A percentile compares a stretch with the other conserved stretches of the same genome.
Conservation (phyloP, 2,329 filamentous ascomycete genomes). For the Chalara sp. region DNA sequence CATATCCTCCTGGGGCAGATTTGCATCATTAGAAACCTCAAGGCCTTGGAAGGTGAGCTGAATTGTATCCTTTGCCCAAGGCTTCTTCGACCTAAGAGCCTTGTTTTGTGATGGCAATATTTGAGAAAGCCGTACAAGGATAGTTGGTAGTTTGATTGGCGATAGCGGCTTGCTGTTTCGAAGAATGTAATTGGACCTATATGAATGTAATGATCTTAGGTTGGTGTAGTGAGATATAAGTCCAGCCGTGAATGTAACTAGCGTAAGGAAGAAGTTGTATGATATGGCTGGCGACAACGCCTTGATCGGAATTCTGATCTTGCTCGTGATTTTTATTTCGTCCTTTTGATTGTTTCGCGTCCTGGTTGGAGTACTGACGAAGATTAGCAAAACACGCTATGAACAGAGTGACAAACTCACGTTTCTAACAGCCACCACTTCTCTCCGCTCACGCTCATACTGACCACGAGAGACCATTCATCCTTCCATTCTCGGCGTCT, state of each 20-base stretch:
- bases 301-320: conserved; percentile 21
- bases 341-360: conserved; percentile 1
- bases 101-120: conserved; percentile 20
- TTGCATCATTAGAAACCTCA: conserved; percentile 5
- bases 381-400: too few species aligned
- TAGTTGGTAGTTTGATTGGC: conserved; percentile 20
- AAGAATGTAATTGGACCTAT: conserved; percentile 18
- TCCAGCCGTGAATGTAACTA: conserved; percentile 30
- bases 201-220: conserved; percentile 26
- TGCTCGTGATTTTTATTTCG: conserved; percentile 4
- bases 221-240: conserved; percentile 32
- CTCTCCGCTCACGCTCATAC: conserved; percentile 66
- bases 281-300: conserved; percentile 19
- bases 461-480: conserved; percentile 66
- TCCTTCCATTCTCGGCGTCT: conserved; percentile 63
- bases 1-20: background rate
- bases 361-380: background rate
- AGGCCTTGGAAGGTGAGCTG: conserved; percentile 45
- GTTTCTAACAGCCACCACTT: conserved; percentile 70
- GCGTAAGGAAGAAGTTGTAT: conserved; percentile 27
- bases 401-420: conserved; percentile 26
- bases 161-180: conserved; percentile 19
- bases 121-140: conserved; percentile 22
- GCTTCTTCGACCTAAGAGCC: conserved; percentile 14
- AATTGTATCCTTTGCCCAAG: conserved; percentile 55